These are phyloP conservation scores for Pterulicium gracile DNA, from an alignment of 1,284 basidiomycete species.

Conservation along the genomic window DNA sequence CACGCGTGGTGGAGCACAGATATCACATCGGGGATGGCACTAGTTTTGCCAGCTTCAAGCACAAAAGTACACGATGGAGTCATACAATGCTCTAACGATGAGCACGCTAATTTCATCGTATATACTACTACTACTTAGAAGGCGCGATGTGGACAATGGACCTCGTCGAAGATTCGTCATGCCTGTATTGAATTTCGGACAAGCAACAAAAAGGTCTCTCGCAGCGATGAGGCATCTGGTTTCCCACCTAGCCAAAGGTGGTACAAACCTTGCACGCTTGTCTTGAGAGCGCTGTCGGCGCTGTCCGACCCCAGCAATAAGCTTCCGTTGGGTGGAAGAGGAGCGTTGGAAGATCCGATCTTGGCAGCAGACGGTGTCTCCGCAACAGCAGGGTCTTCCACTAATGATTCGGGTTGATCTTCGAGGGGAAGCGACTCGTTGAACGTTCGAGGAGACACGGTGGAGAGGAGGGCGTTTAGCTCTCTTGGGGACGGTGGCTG, in stretches of 20 bases:
- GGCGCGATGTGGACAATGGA: too few species aligned
- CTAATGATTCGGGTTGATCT: background rate
- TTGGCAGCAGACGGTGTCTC: background rate
- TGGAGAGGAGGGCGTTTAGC: constrained; percentile 17
- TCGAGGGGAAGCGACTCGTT: background rate
- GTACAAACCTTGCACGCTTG: background rate
- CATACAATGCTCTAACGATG: too few species aligned
- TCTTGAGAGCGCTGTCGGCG: constrained; percentile 11
- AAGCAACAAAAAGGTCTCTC: background rate
- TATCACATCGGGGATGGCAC: too few species aligned
- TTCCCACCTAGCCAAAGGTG: background rate
- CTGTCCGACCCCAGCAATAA: constrained; percentile 9
- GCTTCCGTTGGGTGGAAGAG: background rate
- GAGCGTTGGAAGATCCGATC: background rate
- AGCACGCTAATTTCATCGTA: too few species aligned
- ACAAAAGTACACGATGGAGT: too few species aligned
- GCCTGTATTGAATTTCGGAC: too few species aligned
- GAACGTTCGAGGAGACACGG: constrained; percentile 13
- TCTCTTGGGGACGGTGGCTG: constrained; percentile 22
- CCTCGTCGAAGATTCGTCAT: too few species aligned
- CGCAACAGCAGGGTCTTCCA: background rate
- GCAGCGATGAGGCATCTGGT: background rate
- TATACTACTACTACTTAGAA: too few species aligned
- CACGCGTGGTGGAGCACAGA: too few species aligned
- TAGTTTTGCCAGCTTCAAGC: too few species aligned